Base-by-base conservation (phyloP, 1,284 basidiomycete genomes). In the Afroboletus lepidellus region DNA sequence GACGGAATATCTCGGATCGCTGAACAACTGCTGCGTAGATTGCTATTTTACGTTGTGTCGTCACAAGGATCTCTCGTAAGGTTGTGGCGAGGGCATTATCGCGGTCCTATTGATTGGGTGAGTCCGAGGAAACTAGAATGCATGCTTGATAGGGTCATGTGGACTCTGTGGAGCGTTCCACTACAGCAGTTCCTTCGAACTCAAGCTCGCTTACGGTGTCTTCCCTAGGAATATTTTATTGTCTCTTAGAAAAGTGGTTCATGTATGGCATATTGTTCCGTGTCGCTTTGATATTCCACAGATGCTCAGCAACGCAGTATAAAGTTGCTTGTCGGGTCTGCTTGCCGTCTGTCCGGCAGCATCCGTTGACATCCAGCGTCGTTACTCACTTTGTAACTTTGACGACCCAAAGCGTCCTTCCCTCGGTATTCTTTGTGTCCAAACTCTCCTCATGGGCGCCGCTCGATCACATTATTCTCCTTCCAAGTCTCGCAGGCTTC, bases 231-330 rank as follows among this genome's bases (percentile, higher is more conserved):
- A 6, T 3, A 3, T 7, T 16, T 23, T 24, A 9, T 20, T 8
- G 8, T 16, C n/a, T 23, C 3, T 13, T 12, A 37, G 5, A 15
- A n/a, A 4, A 8, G 13, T 11, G 6, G 12, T 5, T 4, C 18
- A n/a, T 24, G 23, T 18, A 9, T 16, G n/a, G 41, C 27, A 5
- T 16, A 8, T 39, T 32, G 11, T 33, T 3, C 21, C 24, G 4
- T 24, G 8, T 20, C 3, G 39, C 34, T 39, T 57, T 54, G 54
- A 44, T 30, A 7, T 11, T 34, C 48, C 53, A 41, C 45, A 36
- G 9, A 30, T 25, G 16, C 5, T 5, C 9, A n/a, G 23, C 7
- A 9, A 27, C 24, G 34, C 27, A 21, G 37, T 38, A 54, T 57
- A 43, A 54, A 25, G 8, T 8, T 11, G 13, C 20, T 16, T 3